Evolutionary conservation across 169 alveolate species (phyloP).

Genomic region (Cryptosporidium sp.): DNA sequence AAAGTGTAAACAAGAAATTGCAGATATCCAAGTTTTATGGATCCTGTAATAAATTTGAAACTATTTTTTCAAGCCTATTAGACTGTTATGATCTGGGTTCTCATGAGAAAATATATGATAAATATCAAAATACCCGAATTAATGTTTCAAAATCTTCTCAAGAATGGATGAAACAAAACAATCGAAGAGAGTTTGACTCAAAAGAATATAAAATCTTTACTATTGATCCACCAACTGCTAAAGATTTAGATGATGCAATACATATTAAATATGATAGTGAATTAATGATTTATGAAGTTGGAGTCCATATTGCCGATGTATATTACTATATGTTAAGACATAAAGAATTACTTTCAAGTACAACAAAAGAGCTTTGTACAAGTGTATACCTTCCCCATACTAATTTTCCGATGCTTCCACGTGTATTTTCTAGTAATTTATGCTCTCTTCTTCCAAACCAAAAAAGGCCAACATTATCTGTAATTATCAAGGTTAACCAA

Average conservation of each 20-base stretch:
- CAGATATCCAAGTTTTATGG: constrained; percentile 10
- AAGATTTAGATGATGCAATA: constrained; percentile 84
- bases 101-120: neutral
- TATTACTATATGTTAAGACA: neutral
- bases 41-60: neutral
- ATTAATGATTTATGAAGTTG: constrained; percentile 27
- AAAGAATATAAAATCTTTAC: constrained; percentile 78
- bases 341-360: neutral
- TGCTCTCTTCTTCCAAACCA: constrained; percentile 84
- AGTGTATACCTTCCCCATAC: constrained; percentile 84
- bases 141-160: neutral
- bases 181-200: constrained; percentile 62
- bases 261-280: constrained; percentile 53
- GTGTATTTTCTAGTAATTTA: constrained; percentile 80
- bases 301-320: constrained; percentile 68
- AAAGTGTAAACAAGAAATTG: too few species aligned
- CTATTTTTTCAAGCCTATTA: neutral
- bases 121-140: neutral
- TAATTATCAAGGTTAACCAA: constrained; percentile 80
- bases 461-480: constrained; percentile 82
- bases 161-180: constrained; percentile 51
- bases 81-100: neutral
- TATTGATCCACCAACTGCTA: constrained; percentile 84
- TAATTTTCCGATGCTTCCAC: constrained; percentile 84
- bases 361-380: constrained; percentile 63